phyloP scores from a whole-genome alignment of 2,329 filamentous ascomycete species.

The Samsoniella hepiali region DNA sequence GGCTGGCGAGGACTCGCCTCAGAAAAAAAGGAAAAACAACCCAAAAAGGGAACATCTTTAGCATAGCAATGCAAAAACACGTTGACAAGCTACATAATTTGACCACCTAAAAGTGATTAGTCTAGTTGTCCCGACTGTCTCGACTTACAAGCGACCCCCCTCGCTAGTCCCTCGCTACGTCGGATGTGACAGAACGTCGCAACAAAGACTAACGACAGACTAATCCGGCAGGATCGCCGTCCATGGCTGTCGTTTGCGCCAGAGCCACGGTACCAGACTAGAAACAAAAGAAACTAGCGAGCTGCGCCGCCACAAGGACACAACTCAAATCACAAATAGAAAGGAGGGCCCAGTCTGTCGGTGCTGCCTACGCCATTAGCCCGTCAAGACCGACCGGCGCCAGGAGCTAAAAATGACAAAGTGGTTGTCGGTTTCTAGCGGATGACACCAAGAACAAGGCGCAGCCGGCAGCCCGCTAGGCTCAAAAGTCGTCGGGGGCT shows the following conservation, averaged over 20 bases:
- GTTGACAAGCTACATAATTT: conserved; percentile 5
- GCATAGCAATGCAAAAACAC: conserved; percentile 15
- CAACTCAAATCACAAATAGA: too few species aligned
- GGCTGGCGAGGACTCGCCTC: background rate
- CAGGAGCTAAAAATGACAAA: conserved; percentile 12
- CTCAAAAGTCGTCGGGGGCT: background rate
- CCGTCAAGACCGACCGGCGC: background rate
- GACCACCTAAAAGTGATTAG: too few species aligned
- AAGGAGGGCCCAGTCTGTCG: too few species aligned
- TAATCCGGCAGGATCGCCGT: conserved; percentile 10
- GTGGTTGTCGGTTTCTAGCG: background rate
- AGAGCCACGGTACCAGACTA: conserved; percentile 7
- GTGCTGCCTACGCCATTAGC: too few species aligned
- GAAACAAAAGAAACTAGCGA: background rate
- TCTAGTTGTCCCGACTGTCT: too few species aligned
- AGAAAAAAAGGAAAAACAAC: background rate
- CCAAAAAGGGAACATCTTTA: background rate
- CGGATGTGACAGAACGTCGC: background rate
- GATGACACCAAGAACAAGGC: conserved; percentile 3
- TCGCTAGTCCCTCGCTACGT: too few species aligned
- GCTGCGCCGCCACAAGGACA: too few species aligned
- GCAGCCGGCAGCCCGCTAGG: conserved; percentile 14
- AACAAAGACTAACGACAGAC: background rate
- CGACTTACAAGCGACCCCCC: too few species aligned
- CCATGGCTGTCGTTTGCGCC: conserved; percentile 13